These are phyloP conservation scores for Phytophthora cryptogea DNA, from an alignment of 352 stramenopile species.

Conservation along the genomic window DNA sequence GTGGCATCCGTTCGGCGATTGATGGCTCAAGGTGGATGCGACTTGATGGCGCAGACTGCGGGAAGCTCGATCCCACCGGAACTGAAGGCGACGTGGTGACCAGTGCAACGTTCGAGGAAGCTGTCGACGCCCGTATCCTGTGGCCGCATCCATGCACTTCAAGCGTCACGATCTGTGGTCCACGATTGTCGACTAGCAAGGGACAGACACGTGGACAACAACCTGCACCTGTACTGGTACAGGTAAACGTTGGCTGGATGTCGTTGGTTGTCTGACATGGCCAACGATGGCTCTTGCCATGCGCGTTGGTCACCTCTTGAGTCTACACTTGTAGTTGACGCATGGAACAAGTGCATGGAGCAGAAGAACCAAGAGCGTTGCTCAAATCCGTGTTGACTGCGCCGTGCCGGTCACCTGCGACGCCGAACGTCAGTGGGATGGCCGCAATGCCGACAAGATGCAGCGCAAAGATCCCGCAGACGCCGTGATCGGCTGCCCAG, in stretches of 20 bases:
- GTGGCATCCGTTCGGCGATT: slow-evolving; percentile 1
- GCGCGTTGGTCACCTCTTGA: not conserved
- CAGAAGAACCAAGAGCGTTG: not conserved
- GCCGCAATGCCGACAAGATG: not conserved
- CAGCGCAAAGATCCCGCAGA: not conserved
- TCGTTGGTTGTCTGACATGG: not conserved
- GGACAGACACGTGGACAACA: not conserved
- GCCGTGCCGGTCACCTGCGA: not conserved
- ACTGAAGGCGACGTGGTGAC: not conserved
- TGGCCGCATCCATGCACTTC: not conserved
- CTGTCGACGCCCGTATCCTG: not conserved
- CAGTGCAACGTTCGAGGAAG: not conserved
- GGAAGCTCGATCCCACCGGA: not conserved
- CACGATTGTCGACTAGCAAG: too few relatives aligned
- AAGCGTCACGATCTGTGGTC: not conserved
- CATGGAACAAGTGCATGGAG: not conserved
- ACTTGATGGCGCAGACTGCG: slow-evolving; percentile 4
- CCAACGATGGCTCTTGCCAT: not conserved
- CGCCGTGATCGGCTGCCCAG: not conserved
- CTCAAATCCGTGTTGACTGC: not conserved
- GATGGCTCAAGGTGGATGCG: slow-evolving; percentile 17
- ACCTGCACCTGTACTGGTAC: not conserved
- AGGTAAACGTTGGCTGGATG: not conserved
- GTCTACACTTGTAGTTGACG: too few relatives aligned
- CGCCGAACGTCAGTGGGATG: not conserved